Base-by-base conservation (phyloP, 345 rosid species). In the Eucalyptus pumila region DNA sequence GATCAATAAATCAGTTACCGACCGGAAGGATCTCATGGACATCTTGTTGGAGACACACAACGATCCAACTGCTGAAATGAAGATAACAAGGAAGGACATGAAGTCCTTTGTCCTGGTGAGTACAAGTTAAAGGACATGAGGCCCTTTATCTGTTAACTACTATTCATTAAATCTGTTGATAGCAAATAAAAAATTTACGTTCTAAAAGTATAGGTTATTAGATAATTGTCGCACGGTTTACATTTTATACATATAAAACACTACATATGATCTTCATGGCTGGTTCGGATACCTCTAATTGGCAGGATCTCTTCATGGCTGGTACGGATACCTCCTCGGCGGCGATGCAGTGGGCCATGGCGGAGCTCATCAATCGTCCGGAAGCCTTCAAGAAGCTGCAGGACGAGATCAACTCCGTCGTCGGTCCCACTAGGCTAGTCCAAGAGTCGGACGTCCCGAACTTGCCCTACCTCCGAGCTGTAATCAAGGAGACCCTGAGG, bases 1-100 rank as follows among this genome's bases (percentile, higher is more conserved):
- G 44, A 42, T 37, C 56, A 32, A 7, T 89, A 87, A 62, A 52
- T 58, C 13, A 30, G 26, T 34, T 89, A 65, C 45, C n/a, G 65
- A 30, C 69, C 89, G 88, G 89, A 92, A 90, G 87, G 96, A 94
- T 89, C 51, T 94, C 81, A 88, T 93, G 94, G 91, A 92, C 60
- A 94, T 93, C 72, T 86, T 94, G 91, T 40, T 92, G 89, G 92
- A 94, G 56, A 92, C 90, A 17, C 89, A 90, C 56, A 92, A 58
- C 48, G 95, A 95, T 80, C 92, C 93, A 9, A 87, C 87, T 17
- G 94, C 95, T 72, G 96, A 95, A 89, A 21, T 95, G 52, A 94
- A 91, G 93, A 69, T 96, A 14, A 92, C 98, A 23, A 95, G 89
- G 80, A 93, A 92, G 13, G 95, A 95, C 81, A 94, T 95, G 92